Evolutionary conservation across 2,329 filamentous ascomycete species (phyloP), one percentile per base, ranked within the genome.

Genomic region (Dendrostoma leiphaemia): DNA sequence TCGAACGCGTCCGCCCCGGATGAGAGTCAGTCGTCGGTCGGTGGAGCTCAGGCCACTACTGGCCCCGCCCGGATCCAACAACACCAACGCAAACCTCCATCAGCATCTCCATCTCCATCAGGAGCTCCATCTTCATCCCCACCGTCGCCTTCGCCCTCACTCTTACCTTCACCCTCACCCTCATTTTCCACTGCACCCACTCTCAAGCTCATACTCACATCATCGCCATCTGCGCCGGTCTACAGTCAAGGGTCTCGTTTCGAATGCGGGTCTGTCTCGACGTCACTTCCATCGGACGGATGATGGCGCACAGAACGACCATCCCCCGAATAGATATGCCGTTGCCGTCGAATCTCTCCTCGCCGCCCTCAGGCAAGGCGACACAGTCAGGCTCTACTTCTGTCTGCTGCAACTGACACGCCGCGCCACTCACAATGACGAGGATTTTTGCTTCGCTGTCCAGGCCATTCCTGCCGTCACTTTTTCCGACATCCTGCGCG

Each of bases 401-500:
- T 45, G 57, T 70, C n/a, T 53, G 58, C 50, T 53, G 60, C 35
- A 57, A 59, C 6, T 64, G 19, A 54, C 52, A 8, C 43, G 19
- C 23, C 49, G 37, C 19, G 28, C 48, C 9, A 34, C 43, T 17
- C n/a, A 35, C 8, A 31, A 41, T 1, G 10, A 13, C 23, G 58
- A 60, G 5, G 63, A 69, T 15, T 62, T 68, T 7, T 35, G 21
- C 19, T 57, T 66, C 6, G 64, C 72, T 41, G 60, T 76, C 6
- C 59, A 59, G 13, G 48, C 58, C 0, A 64, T 91, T 21, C 76
- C 85, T 0, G 67, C 74, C 2, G 72, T 77, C 1, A 78, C 78
- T 1, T 85, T 91, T 63, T 82, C 83, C 1, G 83, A 88, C 59
- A 78, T 88, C 9, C 66, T 92, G 28, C 77, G 78, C 31, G 74